phyloP scores from a whole-genome alignment of 2,329 filamentous ascomycete species.

The Aspergillus brunneoviolaceus region DNA sequence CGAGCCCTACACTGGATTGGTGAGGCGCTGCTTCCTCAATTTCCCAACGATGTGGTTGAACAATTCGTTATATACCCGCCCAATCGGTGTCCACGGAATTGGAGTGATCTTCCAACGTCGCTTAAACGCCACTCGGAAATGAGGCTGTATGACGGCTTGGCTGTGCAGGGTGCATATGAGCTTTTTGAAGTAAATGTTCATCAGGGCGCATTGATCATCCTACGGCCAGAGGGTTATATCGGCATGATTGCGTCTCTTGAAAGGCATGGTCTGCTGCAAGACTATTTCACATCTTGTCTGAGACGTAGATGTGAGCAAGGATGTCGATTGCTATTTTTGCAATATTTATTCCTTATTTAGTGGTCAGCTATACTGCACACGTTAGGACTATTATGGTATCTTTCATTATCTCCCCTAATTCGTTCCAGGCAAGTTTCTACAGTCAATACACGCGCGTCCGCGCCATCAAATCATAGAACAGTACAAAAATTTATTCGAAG shows the following conservation, averaged over 20 bases:
- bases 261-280: conserved; percentile 21
- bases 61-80: conserved; percentile 33
- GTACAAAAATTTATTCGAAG: too few relatives aligned
- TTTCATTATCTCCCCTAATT: too few relatives aligned
- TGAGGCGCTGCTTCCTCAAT: conserved; percentile 17
- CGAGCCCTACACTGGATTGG: conserved; percentile 19
- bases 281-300: conserved; percentile 20
- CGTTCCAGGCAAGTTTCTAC: too few relatives aligned
- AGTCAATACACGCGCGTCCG: too few relatives aligned
- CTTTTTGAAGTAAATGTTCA: conserved; percentile 32
- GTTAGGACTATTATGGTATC: too few relatives aligned
- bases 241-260: conserved; percentile 24
- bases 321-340: too few relatives aligned
- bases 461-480: too few relatives aligned
- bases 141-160: conserved; percentile 30
- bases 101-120: conserved; percentile 29
- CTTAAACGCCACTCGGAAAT: conserved; percentile 34
- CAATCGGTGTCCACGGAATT: conserved; percentile 23
- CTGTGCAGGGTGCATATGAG: conserved; percentile 33
- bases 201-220: conserved; percentile 29
- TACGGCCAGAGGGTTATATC: conserved; percentile 38
- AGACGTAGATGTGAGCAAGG: too few relatives aligned
- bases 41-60: conserved; percentile 28
- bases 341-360: too few relatives aligned
- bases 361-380: too few relatives aligned